phyloP scores from a whole-genome alignment of 2,329 filamentous ascomycete species.

The Colletotrichum euphorbiae region DNA sequence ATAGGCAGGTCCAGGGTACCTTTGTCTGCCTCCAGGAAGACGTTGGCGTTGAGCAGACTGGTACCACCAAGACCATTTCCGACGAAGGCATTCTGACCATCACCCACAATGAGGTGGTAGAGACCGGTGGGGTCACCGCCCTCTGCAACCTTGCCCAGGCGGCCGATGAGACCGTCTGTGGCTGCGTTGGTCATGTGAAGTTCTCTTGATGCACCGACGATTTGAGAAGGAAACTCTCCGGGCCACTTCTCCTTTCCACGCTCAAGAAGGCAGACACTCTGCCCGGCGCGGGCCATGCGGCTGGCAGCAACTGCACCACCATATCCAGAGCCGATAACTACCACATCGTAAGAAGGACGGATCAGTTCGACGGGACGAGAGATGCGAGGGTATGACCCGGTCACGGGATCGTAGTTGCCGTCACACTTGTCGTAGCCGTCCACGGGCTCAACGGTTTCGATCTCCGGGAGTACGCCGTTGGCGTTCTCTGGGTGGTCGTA shows the following conservation, averaged over 20 bases:
- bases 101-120: slow-evolving; percentile 57
- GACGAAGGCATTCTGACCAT: slow-evolving; percentile 58
- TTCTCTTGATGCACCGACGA: slow-evolving; percentile 48
- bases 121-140: slow-evolving; percentile 53
- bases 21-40: slow-evolving; percentile 71
- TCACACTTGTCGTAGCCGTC: background rate
- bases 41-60: slow-evolving; percentile 74
- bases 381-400: slow-evolving; percentile 48
- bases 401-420: slow-evolving; percentile 23
- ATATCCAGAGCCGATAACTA: slow-evolving; percentile 63
- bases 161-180: slow-evolving; percentile 48
- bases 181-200: slow-evolving; percentile 48
- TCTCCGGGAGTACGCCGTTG: background rate
- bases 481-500: background rate
- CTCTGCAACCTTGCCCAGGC: slow-evolving; percentile 46
- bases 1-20: slow-evolving; percentile 62
- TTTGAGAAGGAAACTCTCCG: slow-evolving; percentile 54
- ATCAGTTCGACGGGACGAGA: slow-evolving; percentile 52
- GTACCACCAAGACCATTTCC: slow-evolving; percentile 69
- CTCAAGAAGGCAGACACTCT: slow-evolving; percentile 58
- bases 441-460: background rate
- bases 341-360: slow-evolving; percentile 56
- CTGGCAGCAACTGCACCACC: slow-evolving; percentile 61
- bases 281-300: slow-evolving; percentile 53
- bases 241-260: slow-evolving; percentile 59